Evolutionary conservation across 345 rosid species (phyloP).

Genomic region (Salix arbutifolia): DNA sequence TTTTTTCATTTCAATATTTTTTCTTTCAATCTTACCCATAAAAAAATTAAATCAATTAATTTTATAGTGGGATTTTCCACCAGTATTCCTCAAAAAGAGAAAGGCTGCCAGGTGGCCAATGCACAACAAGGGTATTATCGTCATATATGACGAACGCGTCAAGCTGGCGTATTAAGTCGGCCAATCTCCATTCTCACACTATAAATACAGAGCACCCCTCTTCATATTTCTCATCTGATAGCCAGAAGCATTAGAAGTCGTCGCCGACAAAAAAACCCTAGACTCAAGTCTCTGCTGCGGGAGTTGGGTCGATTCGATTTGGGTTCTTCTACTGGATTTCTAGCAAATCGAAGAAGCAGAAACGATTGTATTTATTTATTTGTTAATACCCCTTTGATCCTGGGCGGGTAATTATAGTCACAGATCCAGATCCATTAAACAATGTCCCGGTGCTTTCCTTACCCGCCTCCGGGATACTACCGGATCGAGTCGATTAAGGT

Average conservation of each 20-base stretch:
- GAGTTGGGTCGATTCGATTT: background rate
- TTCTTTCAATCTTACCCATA: no score
- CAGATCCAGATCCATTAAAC: conserved; percentile 10
- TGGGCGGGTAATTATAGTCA: background rate
- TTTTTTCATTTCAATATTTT: no score
- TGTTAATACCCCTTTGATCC: background rate
- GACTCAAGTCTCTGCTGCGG: background rate
- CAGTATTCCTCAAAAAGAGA: background rate
- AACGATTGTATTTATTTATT: background rate
- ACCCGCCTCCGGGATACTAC: conserved; percentile 31
- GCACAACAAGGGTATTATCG: conserved; percentile 4
- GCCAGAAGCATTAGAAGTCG: background rate
- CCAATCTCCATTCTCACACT: background rate
- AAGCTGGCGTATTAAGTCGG: background rate
- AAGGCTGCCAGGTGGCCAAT: no score
- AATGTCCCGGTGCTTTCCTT: conserved; percentile 60
- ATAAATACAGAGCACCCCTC: background rate
- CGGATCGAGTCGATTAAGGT: conserved; percentile 59
- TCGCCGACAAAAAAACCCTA: background rate
- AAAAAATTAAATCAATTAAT: no score
- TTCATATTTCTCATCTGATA: accelerated
- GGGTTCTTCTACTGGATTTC: background rate
- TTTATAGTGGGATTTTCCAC: background rate
- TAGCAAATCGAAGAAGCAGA: background rate
- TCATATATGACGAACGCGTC: background rate